Conservation (phyloP, 306 rosid species). For the Quercus glauca region DNA sequence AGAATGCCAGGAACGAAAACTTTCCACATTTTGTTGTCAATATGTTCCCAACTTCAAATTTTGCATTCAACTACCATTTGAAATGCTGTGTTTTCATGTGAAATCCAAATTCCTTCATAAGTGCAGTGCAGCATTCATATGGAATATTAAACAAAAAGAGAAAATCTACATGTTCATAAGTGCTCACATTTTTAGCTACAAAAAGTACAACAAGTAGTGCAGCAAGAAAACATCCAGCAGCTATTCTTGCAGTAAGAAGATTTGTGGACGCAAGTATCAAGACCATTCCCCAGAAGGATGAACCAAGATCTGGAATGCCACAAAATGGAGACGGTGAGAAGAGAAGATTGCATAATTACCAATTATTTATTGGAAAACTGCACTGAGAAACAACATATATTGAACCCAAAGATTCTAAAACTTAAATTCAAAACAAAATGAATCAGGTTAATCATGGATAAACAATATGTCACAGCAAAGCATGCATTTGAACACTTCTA, state of each 20-base stretch:
- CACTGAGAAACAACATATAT: neutral
- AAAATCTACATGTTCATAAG: neutral
- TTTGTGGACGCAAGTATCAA: conserved; percentile 69
- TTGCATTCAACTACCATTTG: neutral
- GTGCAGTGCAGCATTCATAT: neutral
- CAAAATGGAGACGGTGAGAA: conserved; percentile 10
- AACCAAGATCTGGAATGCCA: conserved; percentile 53
- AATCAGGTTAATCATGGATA: neutral
- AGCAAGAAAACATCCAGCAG: conserved; percentile 63
- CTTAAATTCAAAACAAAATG: neutral
- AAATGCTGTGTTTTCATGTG: neutral
- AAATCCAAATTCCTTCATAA: neutral
- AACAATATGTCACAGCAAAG: neutral
- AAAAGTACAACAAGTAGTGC: conserved; percentile 47
- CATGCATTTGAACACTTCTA: neutral
- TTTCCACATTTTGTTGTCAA: neutral
- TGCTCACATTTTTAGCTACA: conserved; percentile 63
- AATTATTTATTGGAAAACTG: neutral
- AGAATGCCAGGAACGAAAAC: neutral
- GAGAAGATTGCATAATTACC: neutral
- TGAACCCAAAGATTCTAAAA: neutral
- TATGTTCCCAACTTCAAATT: neutral
- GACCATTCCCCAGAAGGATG: conserved; percentile 72
- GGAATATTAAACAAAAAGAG: neutral
- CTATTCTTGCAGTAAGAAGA: conserved; percentile 60